Percentiles rank a stretch among this genome's conserved stretches.
phyloP scores from a whole-genome alignment of 2,329 filamentous ascomycete genomes.

The Fusarium verrucosum region DNA sequence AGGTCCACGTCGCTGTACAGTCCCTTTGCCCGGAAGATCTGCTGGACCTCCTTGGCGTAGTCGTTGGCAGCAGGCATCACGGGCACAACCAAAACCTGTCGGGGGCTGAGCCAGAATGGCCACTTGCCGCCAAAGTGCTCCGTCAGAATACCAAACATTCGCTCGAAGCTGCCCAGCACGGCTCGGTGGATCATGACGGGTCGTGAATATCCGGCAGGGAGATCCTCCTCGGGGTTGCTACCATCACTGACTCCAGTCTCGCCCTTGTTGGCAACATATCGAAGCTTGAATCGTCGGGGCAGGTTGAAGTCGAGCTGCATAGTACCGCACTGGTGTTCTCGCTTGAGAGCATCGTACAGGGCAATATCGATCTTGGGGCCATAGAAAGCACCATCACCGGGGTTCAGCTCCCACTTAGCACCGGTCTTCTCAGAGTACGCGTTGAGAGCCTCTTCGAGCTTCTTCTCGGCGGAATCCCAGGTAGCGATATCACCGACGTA shows the following conservation, averaged over 20 bases:
- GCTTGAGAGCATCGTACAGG: slow-evolving; percentile 84
- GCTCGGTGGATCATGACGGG: slow-evolving; percentile 90
- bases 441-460: slow-evolving; percentile 80
- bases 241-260: slow-evolving; percentile 55
- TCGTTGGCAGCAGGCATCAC: slow-evolving; percentile 82
- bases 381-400: slow-evolving; percentile 97
- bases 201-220: slow-evolving; percentile 76
- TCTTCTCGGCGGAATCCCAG: slow-evolving; percentile 88
- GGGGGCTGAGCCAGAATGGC: slow-evolving; percentile 89
- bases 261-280: slow-evolving; percentile 62
- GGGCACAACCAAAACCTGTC: slow-evolving; percentile 70
- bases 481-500: slow-evolving; percentile 86
- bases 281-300: slow-evolving; percentile 53
- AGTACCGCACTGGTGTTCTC: slow-evolving; percentile 71
- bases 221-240: slow-evolving; percentile 53
- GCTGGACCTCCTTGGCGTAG: slow-evolving; percentile 79
- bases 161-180: slow-evolving; percentile 75
- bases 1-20: slow-evolving; percentile 71
- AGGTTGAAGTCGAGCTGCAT: slow-evolving; percentile 96
- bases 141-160: slow-evolving; percentile 76
- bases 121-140: slow-evolving; percentile 90
- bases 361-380: slow-evolving; percentile 99
- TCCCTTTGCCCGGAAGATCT: slow-evolving; percentile 70
- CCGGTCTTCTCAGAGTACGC: slow-evolving; percentile 71
- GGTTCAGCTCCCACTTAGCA: slow-evolving; percentile 86